Percentiles rank a stretch among this genome's conserved stretches.
Evolutionary conservation across 2,329 filamentous ascomycete genomes (phyloP).

Genomic region (Aspergillus eucalypticola): DNA sequence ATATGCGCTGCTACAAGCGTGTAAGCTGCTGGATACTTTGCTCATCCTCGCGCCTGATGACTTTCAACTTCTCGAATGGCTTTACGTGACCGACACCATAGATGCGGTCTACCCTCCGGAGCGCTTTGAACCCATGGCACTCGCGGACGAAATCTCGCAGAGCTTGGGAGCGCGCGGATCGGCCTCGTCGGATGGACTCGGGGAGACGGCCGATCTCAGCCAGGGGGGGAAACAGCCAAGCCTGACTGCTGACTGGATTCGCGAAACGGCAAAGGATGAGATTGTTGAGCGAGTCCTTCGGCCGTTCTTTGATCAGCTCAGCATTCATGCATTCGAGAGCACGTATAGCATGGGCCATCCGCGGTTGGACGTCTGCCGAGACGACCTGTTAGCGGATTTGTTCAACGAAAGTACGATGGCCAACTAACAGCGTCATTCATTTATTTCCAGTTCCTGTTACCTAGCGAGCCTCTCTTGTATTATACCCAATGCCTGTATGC

Average conservation of each 20-base stretch:
- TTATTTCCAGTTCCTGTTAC: not conserved
- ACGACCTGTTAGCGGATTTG: constrained; percentile 68
- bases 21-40: constrained; percentile 89
- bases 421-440: constrained; percentile 19
- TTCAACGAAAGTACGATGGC: constrained; percentile 72
- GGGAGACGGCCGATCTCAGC: constrained; percentile 32
- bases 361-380: constrained; percentile 65
- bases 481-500: not conserved
- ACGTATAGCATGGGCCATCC: constrained; percentile 79
- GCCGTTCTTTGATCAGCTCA: constrained; percentile 88
- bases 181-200: constrained; percentile 25
- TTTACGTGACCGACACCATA: constrained; percentile 95
- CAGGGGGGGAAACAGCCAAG: constrained; percentile 41
- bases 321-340: constrained; percentile 89
- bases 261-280: constrained; percentile 57
- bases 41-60: constrained; percentile 86
- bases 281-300: constrained; percentile 75
- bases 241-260: constrained; percentile 50
- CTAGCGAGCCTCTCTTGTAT: constrained; percentile 1
- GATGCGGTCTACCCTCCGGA: constrained; percentile 86
- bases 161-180: constrained; percentile 59
- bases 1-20: constrained; percentile 78
- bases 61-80: constrained; percentile 97
- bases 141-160: constrained; percentile 83
- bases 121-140: constrained; percentile 67